phyloP scores from a whole-genome alignment of 306 rosid genomes.

The Gastrolobium bilobum region DNA sequence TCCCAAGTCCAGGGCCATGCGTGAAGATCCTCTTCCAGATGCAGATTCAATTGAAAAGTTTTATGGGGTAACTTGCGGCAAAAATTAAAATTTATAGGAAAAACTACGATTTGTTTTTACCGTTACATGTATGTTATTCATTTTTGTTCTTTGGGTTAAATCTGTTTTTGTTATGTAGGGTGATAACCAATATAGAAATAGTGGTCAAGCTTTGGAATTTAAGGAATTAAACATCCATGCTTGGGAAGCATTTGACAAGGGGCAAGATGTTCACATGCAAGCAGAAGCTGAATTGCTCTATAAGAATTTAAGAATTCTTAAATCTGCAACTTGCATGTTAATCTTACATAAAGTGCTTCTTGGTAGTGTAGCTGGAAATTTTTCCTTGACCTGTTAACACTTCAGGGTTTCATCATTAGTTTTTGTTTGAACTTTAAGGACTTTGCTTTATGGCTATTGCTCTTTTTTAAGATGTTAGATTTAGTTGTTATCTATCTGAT shows the following conservation, averaged over 20 bases:
- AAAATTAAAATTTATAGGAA: too few relatives aligned
- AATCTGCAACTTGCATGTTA: background rate
- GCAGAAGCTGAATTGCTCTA: background rate
- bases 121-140: too few relatives aligned
- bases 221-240: background rate
- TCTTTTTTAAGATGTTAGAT: background rate
- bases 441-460: background rate
- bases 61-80: too few relatives aligned
- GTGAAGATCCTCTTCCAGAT: too few relatives aligned
- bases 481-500: background rate
- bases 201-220: too few relatives aligned
- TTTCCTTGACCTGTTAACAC: background rate
- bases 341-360: constrained; percentile 6
- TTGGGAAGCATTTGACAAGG: background rate
- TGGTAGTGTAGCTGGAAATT: background rate
- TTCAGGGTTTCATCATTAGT: background rate
- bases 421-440: background rate
- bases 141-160: too few relatives aligned
- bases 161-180: too few relatives aligned
- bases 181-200: too few relatives aligned
- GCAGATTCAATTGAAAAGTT: too few relatives aligned
- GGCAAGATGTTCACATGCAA: background rate
- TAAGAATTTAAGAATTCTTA: too few relatives aligned
- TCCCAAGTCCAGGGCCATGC: too few relatives aligned
- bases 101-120: too few relatives aligned